Evolutionary conservation across 2,329 filamentous ascomycete species (phyloP).

Genomic region (Aspergillus terreus): DNA sequence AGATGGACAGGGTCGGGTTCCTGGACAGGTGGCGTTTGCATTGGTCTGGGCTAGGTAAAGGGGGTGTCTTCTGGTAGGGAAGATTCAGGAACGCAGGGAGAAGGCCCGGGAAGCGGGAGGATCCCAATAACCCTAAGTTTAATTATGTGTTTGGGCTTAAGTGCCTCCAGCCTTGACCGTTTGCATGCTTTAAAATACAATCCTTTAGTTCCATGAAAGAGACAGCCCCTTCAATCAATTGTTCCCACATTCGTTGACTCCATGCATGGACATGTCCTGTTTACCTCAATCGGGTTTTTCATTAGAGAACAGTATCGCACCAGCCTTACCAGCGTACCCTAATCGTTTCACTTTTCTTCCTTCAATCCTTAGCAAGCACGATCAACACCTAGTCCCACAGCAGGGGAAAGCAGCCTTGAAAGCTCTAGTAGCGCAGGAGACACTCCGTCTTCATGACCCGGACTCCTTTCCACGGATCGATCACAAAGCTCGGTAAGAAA

Average conservation of each 20-base stretch:
- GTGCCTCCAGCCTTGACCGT: too few species aligned
- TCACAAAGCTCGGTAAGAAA: slow-evolving; percentile 18
- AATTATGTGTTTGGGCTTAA: too few species aligned
- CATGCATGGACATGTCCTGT: too few species aligned
- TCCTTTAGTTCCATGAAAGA: too few species aligned
- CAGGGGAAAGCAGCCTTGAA: not conserved
- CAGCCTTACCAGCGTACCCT: too few species aligned
- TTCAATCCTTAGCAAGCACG: not conserved
- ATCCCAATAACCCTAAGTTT: not conserved
- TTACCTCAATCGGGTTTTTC: too few species aligned
- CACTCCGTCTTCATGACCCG: slow-evolving; percentile 4
- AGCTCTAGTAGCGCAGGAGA: slow-evolving; percentile 6
- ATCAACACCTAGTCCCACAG: not conserved
- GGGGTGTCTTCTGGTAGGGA: not conserved
- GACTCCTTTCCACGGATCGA: slow-evolving; percentile 18
- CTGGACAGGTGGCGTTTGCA: not conserved
- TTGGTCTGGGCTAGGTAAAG: not conserved
- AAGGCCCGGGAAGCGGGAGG: not conserved
- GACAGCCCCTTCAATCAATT: too few species aligned
- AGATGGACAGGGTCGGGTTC: not conserved
- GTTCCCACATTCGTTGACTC: too few species aligned
- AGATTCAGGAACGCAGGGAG: not conserved
- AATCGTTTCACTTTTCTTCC: not conserved
- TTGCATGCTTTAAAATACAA: too few species aligned
- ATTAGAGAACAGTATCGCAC: too few species aligned